Percentiles rank a stretch among this genome's conserved stretches.
phyloP scores from a whole-genome alignment of 2,329 filamentous ascomycete species.

The Sarocladium brachiariae region DNA sequence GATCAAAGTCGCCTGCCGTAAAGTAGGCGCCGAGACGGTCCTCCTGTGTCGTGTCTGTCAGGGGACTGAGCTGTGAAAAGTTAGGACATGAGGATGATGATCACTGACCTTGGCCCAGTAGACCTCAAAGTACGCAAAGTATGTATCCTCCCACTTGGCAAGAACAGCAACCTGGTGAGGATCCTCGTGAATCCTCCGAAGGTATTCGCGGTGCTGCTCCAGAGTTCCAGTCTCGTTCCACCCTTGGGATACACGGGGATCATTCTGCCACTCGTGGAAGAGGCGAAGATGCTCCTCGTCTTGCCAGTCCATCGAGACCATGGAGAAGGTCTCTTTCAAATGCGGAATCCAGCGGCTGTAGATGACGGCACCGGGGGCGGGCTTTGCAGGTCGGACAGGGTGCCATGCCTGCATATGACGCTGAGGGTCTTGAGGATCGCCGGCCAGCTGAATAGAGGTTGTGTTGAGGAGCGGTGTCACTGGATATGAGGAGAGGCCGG shows the following conservation, averaged over 20 bases:
- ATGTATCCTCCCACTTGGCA: conserved; percentile 62
- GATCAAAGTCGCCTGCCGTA: conserved; percentile 47
- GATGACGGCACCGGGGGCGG: conserved; percentile 59
- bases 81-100: neutral
- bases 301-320: conserved; percentile 64
- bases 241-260: conserved; percentile 70
- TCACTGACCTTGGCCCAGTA: conserved; percentile 59
- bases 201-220: conserved; percentile 67
- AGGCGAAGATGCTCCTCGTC: conserved; percentile 58
- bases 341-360: conserved; percentile 77
- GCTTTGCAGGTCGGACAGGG: conserved; percentile 65
- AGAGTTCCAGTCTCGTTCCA: conserved; percentile 76
- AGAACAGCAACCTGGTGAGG: conserved; percentile 65
- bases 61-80: neutral
- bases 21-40: conserved; percentile 51
- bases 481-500: conserved; percentile 39
- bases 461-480: conserved; percentile 41
- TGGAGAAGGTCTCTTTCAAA: conserved; percentile 68
- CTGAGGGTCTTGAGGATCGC: conserved; percentile 33
- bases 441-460: conserved; percentile 29
- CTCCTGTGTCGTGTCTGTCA: conserved; percentile 30
- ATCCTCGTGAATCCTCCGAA: conserved; percentile 61
- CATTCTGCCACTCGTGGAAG: conserved; percentile 79
- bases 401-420: conserved; percentile 53
- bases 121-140: conserved; percentile 73